Evolutionary conservation across 1,139 yeast genomes (phyloP).

Genomic region (Hyphopichia fennica): DNA sequence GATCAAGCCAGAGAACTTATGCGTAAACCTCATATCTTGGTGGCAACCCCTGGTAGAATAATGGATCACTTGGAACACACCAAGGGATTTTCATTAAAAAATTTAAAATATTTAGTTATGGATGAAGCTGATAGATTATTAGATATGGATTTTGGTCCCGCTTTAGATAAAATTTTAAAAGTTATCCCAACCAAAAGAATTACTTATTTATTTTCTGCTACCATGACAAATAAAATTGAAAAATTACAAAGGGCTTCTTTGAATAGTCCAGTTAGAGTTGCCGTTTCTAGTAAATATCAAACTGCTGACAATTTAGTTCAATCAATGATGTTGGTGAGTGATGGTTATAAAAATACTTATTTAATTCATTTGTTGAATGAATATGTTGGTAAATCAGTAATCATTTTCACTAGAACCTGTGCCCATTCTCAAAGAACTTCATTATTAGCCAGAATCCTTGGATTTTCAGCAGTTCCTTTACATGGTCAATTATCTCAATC

Average conservation of each 20-base stretch:
- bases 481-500: constrained; percentile 94
- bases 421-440: constrained; percentile 94
- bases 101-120: constrained; percentile 82
- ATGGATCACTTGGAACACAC: constrained; percentile 96
- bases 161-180: constrained; percentile 79
- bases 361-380: constrained; percentile 82
- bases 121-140: constrained; percentile 96
- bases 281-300: constrained; percentile 84
- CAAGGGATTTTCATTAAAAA: constrained; percentile 82
- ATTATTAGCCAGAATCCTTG: constrained; percentile 73
- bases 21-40: constrained; percentile 91
- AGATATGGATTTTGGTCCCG: constrained; percentile 97
- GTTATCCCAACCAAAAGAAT: constrained; percentile 84
- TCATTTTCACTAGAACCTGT: constrained; percentile 91
- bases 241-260: constrained; percentile 92
- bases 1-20: constrained; percentile 92
- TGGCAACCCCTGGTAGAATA: constrained; percentile 80
- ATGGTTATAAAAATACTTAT: constrained; percentile 88
- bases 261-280: constrained; percentile 84
- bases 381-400: constrained; percentile 79
- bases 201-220: constrained; percentile 90
- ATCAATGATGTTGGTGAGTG: constrained; percentile 86
- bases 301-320: constrained; percentile 93
- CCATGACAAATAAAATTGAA: constrained; percentile 94
- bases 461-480: constrained; percentile 87